Evolutionary conservation across 2,329 filamentous ascomycete species (phyloP).

Genomic region (Beauveria medogensis): DNA sequence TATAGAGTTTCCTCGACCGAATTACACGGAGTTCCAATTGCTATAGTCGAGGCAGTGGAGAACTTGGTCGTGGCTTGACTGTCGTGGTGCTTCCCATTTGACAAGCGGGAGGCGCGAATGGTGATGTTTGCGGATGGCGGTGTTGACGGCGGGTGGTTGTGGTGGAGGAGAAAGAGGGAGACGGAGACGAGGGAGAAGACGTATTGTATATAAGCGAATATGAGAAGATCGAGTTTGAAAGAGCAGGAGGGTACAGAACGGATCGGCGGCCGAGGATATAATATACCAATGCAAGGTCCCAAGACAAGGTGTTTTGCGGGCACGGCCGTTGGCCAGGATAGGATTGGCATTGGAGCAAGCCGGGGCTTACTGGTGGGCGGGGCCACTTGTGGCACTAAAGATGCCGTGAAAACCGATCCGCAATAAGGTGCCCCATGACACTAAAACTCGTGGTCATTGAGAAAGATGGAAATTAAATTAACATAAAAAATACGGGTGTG

Average conservation of each 20-base stretch:
- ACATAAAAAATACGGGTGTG: neutral
- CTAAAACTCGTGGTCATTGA: conserved; percentile 1
- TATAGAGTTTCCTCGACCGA: neutral
- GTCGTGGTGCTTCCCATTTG: neutral
- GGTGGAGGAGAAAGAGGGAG: neutral
- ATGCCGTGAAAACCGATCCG: conserved; percentile 13
- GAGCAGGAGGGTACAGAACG: neutral
- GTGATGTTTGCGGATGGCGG: neutral
- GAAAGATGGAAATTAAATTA: conserved; percentile 6
- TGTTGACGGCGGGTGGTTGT: neutral
- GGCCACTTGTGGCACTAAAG: conserved; percentile 8
- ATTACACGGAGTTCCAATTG: neutral
- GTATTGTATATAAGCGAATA: neutral
- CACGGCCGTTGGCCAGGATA: conserved; percentile 10
- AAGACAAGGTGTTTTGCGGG: conserved; percentile 6
- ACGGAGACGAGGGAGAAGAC: neutral
- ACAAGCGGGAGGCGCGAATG: neutral
- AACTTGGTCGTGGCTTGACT: neutral
- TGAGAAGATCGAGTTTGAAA: neutral
- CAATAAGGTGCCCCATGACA: neutral
- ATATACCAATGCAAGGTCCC: conserved; percentile 10
- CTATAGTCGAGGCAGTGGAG: conserved; percentile 2
- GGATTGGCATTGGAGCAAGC: conserved; percentile 3
- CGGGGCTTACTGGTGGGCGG: conserved; percentile 8
- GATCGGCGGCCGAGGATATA: conserved; percentile 11